A percentile compares a stretch with the other conserved stretches of the same genome.
Evolutionary conservation across 495 filamentous ascomycete genomes (phyloP).

Genomic region (Glonium stellatum): DNA sequence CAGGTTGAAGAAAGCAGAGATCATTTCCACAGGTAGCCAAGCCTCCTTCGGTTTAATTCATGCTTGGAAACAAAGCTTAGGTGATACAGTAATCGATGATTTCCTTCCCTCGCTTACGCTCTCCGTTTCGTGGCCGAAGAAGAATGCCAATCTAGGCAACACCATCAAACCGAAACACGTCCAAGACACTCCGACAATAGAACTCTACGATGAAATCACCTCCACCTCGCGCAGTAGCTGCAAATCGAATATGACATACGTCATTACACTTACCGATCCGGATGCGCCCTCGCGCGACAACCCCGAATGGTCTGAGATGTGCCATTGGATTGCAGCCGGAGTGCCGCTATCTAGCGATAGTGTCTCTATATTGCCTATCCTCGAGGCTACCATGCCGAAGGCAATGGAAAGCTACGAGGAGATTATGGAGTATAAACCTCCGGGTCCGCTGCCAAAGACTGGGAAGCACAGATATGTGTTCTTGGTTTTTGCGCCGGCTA

Average conservation of each 20-base stretch:
- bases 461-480: conserved; percentile 66
- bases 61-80: conserved; percentile 16
- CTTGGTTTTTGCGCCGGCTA: conserved; percentile 43
- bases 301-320: conserved; percentile 63
- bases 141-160: conserved; percentile 53
- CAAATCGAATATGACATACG: conserved; percentile 32
- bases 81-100: conserved; percentile 51
- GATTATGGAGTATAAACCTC: conserved; percentile 52
- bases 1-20: conserved; percentile 53
- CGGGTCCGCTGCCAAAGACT: conserved; percentile 56
- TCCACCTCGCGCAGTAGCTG: conserved; percentile 4
- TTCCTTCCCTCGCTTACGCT: conserved; percentile 52
- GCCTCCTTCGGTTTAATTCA: conserved; percentile 7
- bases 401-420: conserved; percentile 16
- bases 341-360: conserved; percentile 21
- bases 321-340: conserved; percentile 60
- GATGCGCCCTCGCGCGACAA: conserved; percentile 60
- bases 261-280: conserved; percentile 57
- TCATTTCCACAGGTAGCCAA: conserved; percentile 50
- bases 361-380: conserved; percentile 18
- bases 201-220: conserved; percentile 28
- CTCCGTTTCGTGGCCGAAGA: conserved; percentile 44
- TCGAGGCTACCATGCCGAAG: conserved; percentile 3
- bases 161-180: conserved; percentile 47
- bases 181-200: conserved; percentile 46